Conservation (phyloP, 495 filamentous ascomycete species). For the Schizothecium vesticola region DNA sequence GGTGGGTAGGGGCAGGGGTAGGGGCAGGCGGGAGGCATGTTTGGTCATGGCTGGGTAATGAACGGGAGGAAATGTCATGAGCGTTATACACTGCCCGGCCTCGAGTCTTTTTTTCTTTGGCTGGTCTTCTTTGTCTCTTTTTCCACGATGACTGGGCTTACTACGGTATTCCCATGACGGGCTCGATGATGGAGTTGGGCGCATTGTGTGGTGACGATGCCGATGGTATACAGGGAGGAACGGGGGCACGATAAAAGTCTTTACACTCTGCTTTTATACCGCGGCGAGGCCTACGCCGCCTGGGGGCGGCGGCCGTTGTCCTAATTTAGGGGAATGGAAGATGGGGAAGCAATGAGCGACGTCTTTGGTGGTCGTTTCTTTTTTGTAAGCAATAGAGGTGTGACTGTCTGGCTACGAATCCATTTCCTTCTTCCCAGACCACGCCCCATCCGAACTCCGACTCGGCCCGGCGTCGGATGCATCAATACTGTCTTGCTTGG, state of each 20-base stretch:
- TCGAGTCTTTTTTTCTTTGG: neutral
- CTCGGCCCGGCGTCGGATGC: neutral
- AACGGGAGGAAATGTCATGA: neutral
- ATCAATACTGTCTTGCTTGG: neutral
- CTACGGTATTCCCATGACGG: neutral
- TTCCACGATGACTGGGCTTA: neutral
- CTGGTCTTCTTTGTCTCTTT: neutral
- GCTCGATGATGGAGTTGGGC: conserved; percentile 12
- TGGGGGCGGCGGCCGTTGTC: neutral
- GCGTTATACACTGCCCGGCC: neutral
- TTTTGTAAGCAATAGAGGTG: neutral
- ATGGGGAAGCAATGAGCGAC: neutral
- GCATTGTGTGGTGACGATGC: neutral
- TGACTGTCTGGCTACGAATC: neutral
- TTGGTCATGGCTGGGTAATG: neutral
- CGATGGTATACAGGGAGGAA: conserved; percentile 11
- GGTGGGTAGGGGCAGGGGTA: neutral
- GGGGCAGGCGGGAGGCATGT: neutral
- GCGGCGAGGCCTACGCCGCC: neutral
- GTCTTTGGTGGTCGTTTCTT: neutral
- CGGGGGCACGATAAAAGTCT: conserved; percentile 6
- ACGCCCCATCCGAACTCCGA: neutral
- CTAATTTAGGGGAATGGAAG: neutral
- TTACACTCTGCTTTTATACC: neutral
- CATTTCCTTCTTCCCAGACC: neutral